Conservation (phyloP, 225 moss, liverwort and hornwort species). For the Sphagnum contortum region DNA sequence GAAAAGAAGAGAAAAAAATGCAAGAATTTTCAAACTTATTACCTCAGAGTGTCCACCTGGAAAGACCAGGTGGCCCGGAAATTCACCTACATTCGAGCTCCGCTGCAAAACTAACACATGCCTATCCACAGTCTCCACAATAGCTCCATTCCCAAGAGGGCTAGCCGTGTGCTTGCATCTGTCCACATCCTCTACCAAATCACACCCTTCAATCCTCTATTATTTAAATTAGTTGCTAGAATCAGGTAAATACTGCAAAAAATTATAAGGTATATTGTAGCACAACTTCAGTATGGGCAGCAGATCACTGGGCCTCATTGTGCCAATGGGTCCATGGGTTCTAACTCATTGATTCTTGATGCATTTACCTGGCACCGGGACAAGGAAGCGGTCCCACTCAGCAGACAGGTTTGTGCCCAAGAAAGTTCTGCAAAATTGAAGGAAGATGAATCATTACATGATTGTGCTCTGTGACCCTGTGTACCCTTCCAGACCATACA, state of each 20-base stretch:
- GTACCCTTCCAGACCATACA: too few relatives aligned
- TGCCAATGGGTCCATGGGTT: neutral
- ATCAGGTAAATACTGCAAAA: neutral
- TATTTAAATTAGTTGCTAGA: neutral
- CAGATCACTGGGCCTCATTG: neutral
- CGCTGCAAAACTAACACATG: constrained; percentile 73
- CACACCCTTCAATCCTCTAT: constrained; percentile 2
- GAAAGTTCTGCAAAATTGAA: constrained; percentile 51
- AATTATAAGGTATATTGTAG: neutral
- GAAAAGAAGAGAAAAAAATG: too few relatives aligned
- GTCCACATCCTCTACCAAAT: constrained; percentile 51
- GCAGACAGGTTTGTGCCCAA: constrained; percentile 70
- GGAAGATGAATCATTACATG: neutral
- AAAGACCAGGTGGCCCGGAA: constrained; percentile 77
- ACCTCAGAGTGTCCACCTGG: constrained; percentile 99
- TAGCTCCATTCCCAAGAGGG: constrained; percentile 89
- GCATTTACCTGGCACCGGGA: constrained; percentile 42
- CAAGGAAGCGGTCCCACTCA: constrained; percentile 61
- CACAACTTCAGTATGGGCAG: too few relatives aligned
- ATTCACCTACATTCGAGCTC: constrained; percentile 90
- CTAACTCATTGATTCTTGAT: too few relatives aligned
- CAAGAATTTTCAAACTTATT: neutral
- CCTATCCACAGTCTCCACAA: constrained; percentile 76
- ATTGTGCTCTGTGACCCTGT: too few relatives aligned
- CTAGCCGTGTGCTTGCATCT: constrained; percentile 72